A percentile compares a stretch with the other conserved stretches of the same genome.
phyloP scores from a whole-genome alignment of 2,329 filamentous ascomycete genomes.

The Pyrenophora tritici-repentis region DNA sequence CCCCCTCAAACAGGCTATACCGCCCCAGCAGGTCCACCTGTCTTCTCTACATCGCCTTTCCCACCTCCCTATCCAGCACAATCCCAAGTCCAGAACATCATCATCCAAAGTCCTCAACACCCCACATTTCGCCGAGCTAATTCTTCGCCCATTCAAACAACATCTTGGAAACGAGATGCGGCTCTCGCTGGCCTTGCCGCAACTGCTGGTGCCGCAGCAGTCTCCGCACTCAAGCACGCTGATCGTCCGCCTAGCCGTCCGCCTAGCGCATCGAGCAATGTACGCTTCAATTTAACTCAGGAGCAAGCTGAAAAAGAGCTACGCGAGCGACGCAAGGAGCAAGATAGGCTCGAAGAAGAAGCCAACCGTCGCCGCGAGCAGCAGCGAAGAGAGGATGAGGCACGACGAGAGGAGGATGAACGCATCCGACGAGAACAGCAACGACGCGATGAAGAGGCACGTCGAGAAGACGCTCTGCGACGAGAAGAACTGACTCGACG shows the following conservation, averaged over 20 bases:
- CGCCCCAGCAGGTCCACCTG: conserved; percentile 49
- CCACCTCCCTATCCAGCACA: conserved; percentile 28
- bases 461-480: conserved; percentile 25
- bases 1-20: conserved; percentile 48
- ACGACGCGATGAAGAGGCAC: conserved; percentile 24
- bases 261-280: conserved; percentile 49
- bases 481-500: conserved; percentile 26
- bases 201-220: conserved; percentile 49
- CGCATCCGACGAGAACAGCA: conserved; percentile 30
- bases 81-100: conserved; percentile 28
- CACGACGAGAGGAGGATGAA: conserved; percentile 32
- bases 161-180: conserved; percentile 49
- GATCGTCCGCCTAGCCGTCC: conserved; percentile 23
- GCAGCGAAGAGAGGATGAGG: conserved; percentile 29
- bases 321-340: conserved; percentile 43
- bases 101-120: conserved; percentile 28
- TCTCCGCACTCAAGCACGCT: conserved; percentile 35
- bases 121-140: conserved; percentile 49
- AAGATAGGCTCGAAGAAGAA: conserved; percentile 36
- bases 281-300: conserved; percentile 63
- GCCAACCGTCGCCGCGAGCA: conserved; percentile 27
- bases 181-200: conserved; percentile 52
- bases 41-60: conserved; percentile 42
- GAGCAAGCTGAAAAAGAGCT: conserved; percentile 59
- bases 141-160: conserved; percentile 53